A percentile compares a stretch with the other conserved stretches of the same genome.
Conservation (phyloP, 2,329 filamentous ascomycete species). For the Clarireedia sp. region DNA sequence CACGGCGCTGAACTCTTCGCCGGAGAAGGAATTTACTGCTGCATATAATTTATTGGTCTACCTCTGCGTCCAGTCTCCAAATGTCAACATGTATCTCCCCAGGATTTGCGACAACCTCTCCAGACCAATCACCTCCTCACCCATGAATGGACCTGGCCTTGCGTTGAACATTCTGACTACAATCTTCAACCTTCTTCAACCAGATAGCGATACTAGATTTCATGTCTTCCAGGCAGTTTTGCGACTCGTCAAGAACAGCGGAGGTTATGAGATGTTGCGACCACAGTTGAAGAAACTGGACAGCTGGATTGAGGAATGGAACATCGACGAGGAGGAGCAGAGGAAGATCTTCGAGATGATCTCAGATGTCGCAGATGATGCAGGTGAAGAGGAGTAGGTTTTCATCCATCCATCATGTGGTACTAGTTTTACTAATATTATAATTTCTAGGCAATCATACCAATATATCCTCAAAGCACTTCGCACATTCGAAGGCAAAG, state of each 20-base stretch:
- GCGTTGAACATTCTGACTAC: constrained; percentile 87
- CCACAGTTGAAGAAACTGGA: constrained; percentile 78
- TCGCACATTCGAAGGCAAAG: constrained; percentile 49
- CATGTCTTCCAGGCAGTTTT: constrained; percentile 87
- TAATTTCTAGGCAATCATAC: constrained; percentile 48
- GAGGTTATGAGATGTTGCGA: constrained; percentile 76
- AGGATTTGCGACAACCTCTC: constrained; percentile 83
- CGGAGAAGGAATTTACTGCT: constrained; percentile 93
- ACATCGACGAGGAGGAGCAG: constrained; percentile 70
- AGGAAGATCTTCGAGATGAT: constrained; percentile 80
- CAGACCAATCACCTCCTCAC: constrained; percentile 78
- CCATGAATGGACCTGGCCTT: constrained; percentile 74
- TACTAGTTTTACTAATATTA: constrained; percentile 8
- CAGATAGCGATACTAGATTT: constrained; percentile 71
- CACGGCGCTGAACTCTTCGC: constrained; percentile 68
- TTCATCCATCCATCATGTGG: background rate
- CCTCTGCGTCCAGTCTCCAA: constrained; percentile 78
- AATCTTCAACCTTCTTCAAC: constrained; percentile 86
- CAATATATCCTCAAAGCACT: constrained; percentile 58
- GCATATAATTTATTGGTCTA: constrained; percentile 96
- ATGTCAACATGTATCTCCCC: constrained; percentile 78
- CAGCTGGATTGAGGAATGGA: constrained; percentile 76
- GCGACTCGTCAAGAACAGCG: constrained; percentile 66
- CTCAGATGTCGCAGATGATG: constrained; percentile 70
- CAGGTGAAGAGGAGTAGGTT: constrained; percentile 67